These are phyloP conservation scores for Eucalyptus paniculata DNA, from an alignment of 345 rosid species.

Conservation along the genomic window DNA sequence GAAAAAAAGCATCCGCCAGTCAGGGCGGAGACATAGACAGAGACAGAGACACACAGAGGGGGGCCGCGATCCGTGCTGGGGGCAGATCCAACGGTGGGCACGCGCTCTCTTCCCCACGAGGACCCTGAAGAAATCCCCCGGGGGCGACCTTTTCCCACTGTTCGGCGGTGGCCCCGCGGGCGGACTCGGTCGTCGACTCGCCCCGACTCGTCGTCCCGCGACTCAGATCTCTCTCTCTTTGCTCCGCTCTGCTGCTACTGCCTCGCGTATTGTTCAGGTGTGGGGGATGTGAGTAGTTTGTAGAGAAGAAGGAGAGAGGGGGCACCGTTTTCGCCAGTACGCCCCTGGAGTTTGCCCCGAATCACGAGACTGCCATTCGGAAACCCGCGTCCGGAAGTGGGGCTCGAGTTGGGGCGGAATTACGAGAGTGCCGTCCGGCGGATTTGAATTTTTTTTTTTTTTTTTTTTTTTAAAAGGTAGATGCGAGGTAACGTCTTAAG, in stretches of 20 bases:
- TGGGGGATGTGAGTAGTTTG: neutral
- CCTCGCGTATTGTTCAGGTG: neutral
- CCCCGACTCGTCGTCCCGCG: slow-evolving; percentile 3
- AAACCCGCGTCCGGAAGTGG: neutral
- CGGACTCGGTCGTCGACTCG: slow-evolving; percentile 8
- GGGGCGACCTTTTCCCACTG: neutral
- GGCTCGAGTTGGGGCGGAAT: neutral
- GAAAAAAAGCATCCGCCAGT: neutral
- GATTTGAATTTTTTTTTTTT: neutral
- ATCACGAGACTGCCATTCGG: neutral
- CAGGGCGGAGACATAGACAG: neutral
- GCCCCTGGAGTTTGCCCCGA: neutral
- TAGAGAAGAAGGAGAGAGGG: neutral
- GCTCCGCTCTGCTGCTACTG: neutral
- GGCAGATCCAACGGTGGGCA: neutral
- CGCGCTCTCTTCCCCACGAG: neutral
- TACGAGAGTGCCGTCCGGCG: neutral
- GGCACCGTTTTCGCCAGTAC: neutral
- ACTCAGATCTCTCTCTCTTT: slow-evolving; percentile 1
- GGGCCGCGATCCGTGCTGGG: neutral
- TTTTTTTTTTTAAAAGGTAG: too few species aligned
- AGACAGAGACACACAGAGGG: neutral
- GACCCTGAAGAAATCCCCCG: neutral
- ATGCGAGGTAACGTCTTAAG: too few species aligned
- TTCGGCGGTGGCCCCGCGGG: neutral